These are phyloP conservation scores for Dioscorea cayenensis DNA, from an alignment of 116 monocot species.

Conservation along the genomic window DNA sequence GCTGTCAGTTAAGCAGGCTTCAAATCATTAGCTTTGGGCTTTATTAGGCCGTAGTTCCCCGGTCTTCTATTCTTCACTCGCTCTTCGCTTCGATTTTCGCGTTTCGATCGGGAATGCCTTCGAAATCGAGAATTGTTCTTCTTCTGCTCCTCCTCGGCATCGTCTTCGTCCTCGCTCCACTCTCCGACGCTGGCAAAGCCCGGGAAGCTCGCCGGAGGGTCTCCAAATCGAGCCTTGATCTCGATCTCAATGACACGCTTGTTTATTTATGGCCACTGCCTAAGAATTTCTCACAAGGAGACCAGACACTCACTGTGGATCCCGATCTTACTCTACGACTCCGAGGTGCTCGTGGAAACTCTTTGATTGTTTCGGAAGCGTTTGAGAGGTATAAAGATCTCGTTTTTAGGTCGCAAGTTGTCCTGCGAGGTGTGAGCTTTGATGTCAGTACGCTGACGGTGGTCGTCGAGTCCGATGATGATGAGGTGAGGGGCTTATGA, in stretches of 20 bases:
- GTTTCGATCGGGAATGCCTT: slow-evolving; percentile 4
- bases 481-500: slow-evolving; percentile 21
- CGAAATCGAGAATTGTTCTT: slow-evolving; percentile 1
- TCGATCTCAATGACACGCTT: slow-evolving; percentile 17
- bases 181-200: slow-evolving; percentile 1
- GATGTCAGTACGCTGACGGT: slow-evolving; percentile 54
- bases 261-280: slow-evolving; percentile 92
- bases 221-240: background rate
- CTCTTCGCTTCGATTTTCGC: background rate
- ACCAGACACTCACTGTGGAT: slow-evolving; percentile 57
- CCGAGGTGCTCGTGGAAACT: slow-evolving; percentile 33
- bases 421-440: slow-evolving; percentile 9
- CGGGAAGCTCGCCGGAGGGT: background rate
- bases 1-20: too few species aligned
- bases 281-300: slow-evolving; percentile 32
- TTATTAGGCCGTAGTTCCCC: too few species aligned
- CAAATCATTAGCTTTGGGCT: too few species aligned
- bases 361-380: slow-evolving; percentile 49
- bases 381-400: slow-evolving; percentile 60
- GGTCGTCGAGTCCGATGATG: slow-evolving; percentile 57
- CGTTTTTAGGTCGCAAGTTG: slow-evolving; percentile 35
- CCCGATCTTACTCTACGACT: slow-evolving; percentile 48
- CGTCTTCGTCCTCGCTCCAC: slow-evolving; percentile 3
- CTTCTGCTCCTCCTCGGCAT: slow-evolving; percentile 7
- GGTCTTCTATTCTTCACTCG: too few species aligned